A percentile compares a stretch with the other conserved stretches of the same genome.
These are phyloP conservation scores for Ascoidea tarda DNA, from an alignment of 805 yeast species.

Conservation along the genomic window DNA sequence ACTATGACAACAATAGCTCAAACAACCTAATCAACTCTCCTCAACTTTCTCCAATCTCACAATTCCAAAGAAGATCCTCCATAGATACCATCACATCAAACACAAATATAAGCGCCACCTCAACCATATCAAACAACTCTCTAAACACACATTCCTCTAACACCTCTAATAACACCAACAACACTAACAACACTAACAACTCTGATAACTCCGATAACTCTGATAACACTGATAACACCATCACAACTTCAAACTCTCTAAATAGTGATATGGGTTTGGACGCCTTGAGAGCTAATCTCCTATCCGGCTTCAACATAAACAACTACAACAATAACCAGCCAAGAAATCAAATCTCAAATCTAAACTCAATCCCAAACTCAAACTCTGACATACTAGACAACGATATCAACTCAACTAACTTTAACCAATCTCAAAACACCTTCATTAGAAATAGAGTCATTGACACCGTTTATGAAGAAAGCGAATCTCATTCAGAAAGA, in stretches of 20 bases:
- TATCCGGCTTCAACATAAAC: neutral
- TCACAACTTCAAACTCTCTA: neutral
- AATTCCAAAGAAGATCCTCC: too few species aligned
- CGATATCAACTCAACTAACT: too few species aligned
- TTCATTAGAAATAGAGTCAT: conserved; percentile 6
- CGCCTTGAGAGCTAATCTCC: neutral
- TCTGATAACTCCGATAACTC: neutral
- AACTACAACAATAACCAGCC: neutral
- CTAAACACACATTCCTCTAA: too few species aligned
- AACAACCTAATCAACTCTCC: too few species aligned
- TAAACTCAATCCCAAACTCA: too few species aligned
- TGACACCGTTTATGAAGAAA: conserved; percentile 11
- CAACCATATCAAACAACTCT: too few species aligned
- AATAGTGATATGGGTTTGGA: neutral
- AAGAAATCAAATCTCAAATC: too few species aligned
- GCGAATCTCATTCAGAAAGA: neutral
- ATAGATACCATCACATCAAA: too few species aligned
- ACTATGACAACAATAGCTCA: too few species aligned
- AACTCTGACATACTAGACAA: too few species aligned
- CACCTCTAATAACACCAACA: neutral
- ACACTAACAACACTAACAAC: neutral
- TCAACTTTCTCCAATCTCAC: too few species aligned
- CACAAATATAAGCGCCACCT: too few species aligned
- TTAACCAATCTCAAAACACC: neutral
- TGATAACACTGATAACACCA: neutral